Evolutionary conservation across 1,284 basidiomycete species (phyloP), one percentile per base, ranked within the genome.

Genomic region (Melampsora americana): DNA sequence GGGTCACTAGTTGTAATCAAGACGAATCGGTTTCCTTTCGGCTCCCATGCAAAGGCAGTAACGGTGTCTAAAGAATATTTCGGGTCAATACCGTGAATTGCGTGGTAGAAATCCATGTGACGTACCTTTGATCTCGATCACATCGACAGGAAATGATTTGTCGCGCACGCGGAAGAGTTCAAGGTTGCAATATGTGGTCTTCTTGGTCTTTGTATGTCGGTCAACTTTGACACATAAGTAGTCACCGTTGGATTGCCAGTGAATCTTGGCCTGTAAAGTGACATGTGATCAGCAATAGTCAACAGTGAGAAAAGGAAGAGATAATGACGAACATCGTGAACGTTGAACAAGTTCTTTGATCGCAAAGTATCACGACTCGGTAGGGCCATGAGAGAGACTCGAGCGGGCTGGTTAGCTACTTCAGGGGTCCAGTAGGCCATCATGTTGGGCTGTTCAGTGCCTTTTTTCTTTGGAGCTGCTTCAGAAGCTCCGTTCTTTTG

Each of bases 181-280:
- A 78, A 99, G 87, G 84, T 99, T 99, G 85, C 95, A 96, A 86
- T 95, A 99, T 73, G 93, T 94, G 14, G 94, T 95, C 86, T 99
- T 99, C 85, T 98, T 98, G 26, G 94, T 96, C 86, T 99, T 99
- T 62, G 95, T 98, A 84, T 98, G 95, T 77, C 96, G 91, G 85
- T 99, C 96, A 77, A 99, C 96, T 85, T 97, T 98, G 84, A 99
- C 96, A 81, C 96, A 99, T 32, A 99, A 88, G 86, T 93, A 99
- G 84, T 99, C 95, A 68, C 96, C 96, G 83, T 96, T 92, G 82
- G 95, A 96, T 85, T 99, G 96, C 95, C 94, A 99, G 85, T 92
- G 91, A 65, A 99, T 88, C 86, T 98, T 98, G 85, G 95, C 98
- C 93, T 96, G 80, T 64, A 32, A 0, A 0, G 11, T 14, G 4